Percentiles rank a stretch among this genome's conserved stretches.
Conservation (phyloP, 805 yeast genomes). For the Saturnispora hagleri region DNA sequence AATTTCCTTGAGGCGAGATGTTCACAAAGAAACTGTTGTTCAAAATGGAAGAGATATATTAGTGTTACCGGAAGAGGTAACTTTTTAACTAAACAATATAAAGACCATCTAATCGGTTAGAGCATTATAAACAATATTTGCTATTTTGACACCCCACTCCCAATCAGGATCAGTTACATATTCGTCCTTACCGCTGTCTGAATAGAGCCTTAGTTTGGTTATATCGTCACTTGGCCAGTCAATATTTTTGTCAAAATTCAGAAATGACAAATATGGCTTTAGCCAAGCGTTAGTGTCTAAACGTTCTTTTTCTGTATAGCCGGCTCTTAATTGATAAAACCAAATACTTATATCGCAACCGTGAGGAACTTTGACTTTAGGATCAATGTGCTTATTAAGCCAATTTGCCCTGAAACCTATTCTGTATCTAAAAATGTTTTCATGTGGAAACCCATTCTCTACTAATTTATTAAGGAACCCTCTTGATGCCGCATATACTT, state of each 20-base stretch:
- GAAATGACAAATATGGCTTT: conserved; percentile 25
- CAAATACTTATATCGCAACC: conserved; percentile 30
- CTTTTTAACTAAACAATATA: conserved; percentile 32
- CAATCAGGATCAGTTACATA: conserved; percentile 27
- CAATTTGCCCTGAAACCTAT: conserved; percentile 23
- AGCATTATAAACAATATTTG: conserved; percentile 21
- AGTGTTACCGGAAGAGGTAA: conserved; percentile 60
- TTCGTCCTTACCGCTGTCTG: conserved; percentile 22
- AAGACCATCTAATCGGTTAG: not conserved
- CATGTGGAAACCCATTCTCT: conserved; percentile 21
- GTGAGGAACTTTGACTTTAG: conserved; percentile 28
- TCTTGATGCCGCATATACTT: conserved; percentile 31
- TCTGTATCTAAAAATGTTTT: conserved; percentile 25
- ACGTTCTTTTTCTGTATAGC: conserved; percentile 23
- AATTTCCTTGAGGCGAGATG: conserved; percentile 51
- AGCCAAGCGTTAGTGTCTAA: conserved; percentile 20
- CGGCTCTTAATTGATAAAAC: conserved; percentile 26
- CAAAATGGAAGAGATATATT: conserved; percentile 50
- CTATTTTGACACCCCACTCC: conserved; percentile 32
- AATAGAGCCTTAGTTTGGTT: conserved; percentile 22
- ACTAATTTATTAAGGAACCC: conserved; percentile 27
- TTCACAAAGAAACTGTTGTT: conserved; percentile 42
- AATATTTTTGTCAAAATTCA: conserved; percentile 20
- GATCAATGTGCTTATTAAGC: conserved; percentile 16
- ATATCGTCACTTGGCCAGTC: conserved; percentile 26